phyloP scores from a whole-genome alignment of 768 basidiomycete genomes.

The Leccinum pellstonianum region DNA sequence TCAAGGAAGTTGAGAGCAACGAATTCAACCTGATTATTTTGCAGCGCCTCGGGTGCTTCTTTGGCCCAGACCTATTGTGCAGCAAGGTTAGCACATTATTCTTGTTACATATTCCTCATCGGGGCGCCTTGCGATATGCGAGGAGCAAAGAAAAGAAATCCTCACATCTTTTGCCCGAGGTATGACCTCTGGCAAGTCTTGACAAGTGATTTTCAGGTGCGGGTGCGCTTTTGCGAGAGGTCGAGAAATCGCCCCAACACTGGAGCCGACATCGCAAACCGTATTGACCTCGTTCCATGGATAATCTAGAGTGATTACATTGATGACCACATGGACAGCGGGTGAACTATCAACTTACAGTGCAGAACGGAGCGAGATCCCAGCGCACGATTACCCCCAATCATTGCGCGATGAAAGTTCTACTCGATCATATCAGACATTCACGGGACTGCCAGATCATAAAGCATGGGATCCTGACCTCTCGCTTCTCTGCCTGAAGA shows the following conservation, averaged over 20 bases:
- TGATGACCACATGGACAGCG: too few species aligned
- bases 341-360: not conserved
- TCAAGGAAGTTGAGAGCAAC: not conserved
- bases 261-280: not conserved
- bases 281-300: not conserved
- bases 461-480: constrained; percentile 4
- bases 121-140: not conserved
- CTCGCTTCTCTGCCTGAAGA: constrained; percentile 13
- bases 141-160: not conserved
- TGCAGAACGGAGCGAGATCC: constrained; percentile 12
- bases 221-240: not conserved
- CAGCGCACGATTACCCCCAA: constrained; percentile 15
- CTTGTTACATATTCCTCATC: not conserved
- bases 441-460: not conserved
- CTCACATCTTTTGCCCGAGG: not conserved
- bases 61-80: not conserved
- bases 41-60: constrained; percentile 5
- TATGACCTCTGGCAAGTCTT: not conserved
- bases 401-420: constrained; percentile 26
- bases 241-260: not conserved
- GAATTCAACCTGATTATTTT: constrained; percentile 8
- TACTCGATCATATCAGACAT: constrained; percentile 5
- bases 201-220: not conserved
- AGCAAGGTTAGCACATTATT: not conserved
- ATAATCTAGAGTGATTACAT: not conserved